A percentile compares a stretch with the other conserved stretches of the same genome.
These are phyloP conservation scores for Wilhelminamyces savonicus DNA, from an alignment of 805 yeast species.

Conservation along the genomic window DNA sequence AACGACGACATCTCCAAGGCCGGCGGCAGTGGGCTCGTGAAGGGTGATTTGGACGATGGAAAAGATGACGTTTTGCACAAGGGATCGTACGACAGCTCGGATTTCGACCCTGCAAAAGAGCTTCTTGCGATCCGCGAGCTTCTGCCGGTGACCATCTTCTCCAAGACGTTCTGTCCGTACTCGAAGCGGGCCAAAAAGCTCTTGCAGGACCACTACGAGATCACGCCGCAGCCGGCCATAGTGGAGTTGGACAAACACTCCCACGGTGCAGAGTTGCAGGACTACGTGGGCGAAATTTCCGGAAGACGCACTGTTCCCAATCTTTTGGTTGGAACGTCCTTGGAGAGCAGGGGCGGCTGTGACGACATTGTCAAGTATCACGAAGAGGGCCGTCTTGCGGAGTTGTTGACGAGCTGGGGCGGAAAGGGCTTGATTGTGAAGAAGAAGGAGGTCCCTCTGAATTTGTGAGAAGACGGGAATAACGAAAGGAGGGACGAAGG, in stretches of 20 bases:
- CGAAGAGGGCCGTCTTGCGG: conserved; percentile 46
- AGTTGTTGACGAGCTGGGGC: conserved; percentile 58
- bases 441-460: conserved; percentile 53
- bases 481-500: too few relatives aligned
- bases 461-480: too few relatives aligned
- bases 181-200: conserved; percentile 66
- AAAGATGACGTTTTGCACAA: conserved; percentile 1
- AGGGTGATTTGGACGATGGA: conserved; percentile 4
- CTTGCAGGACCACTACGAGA: conserved; percentile 54
- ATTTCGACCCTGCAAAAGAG: conserved; percentile 31
- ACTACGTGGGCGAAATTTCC: conserved; percentile 44
- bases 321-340: conserved; percentile 30
- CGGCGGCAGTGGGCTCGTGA: background rate
- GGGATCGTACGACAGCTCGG: conserved; percentile 1
- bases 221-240: conserved; percentile 64
- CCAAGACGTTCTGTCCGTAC: conserved; percentile 61
- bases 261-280: conserved; percentile 72
- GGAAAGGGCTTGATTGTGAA: conserved; percentile 42
- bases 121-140: conserved; percentile 50
- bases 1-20: conserved; percentile 3
- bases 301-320: conserved; percentile 12
- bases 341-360: conserved; percentile 72
- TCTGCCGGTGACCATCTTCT: conserved; percentile 63
- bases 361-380: conserved; percentile 73
- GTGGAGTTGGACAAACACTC: conserved; percentile 81